Evolutionary conservation across 768 basidiomycete genomes (phyloP).

Genomic region (Kwoniella dendrophila): DNA sequence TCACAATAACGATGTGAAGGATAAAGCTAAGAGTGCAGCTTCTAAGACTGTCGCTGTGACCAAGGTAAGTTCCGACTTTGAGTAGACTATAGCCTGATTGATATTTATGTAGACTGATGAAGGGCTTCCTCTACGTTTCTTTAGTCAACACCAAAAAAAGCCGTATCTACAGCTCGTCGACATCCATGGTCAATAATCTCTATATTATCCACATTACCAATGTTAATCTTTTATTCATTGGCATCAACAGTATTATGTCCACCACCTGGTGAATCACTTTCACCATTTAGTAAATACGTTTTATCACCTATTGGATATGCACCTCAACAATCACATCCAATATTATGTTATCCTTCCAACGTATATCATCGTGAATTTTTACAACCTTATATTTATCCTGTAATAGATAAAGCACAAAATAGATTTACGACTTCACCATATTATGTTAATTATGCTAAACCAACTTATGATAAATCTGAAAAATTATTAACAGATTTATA

Average conservation of each 20-base stretch:
- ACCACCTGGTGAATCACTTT: slow-evolving; percentile 29
- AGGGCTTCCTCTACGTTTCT: neutral
- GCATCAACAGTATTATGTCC: slow-evolving; percentile 51
- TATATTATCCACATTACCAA: slow-evolving; percentile 44
- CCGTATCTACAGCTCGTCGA: slow-evolving; percentile 29
- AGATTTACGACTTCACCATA: slow-evolving; percentile 23
- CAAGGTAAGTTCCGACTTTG: slow-evolving; percentile 31
- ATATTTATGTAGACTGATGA: slow-evolving; percentile 2
- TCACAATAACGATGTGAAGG: slow-evolving; percentile 25
- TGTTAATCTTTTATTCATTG: slow-evolving; percentile 41
- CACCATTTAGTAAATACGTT: slow-evolving; percentile 32
- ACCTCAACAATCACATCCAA: slow-evolving; percentile 23
- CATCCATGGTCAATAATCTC: slow-evolving; percentile 45
- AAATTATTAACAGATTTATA: slow-evolving; percentile 9
- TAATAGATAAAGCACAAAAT: slow-evolving; percentile 25
- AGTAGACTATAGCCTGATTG: neutral
- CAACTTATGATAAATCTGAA: slow-evolving; percentile 17
- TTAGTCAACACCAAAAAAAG: slow-evolving; percentile 31
- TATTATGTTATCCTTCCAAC: slow-evolving; percentile 49
- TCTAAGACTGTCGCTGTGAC: slow-evolving; percentile 25
- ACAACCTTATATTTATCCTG: slow-evolving; percentile 51
- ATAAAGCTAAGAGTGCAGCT: slow-evolving; percentile 31
- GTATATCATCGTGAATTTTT: slow-evolving; percentile 45
- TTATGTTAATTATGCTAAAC: slow-evolving; percentile 34
- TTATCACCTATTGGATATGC: slow-evolving; percentile 37